A percentile compares a stretch with the other conserved stretches of the same genome.
Evolutionary conservation across 805 yeast species (phyloP).

Genomic region (Starmerella geochares): DNA sequence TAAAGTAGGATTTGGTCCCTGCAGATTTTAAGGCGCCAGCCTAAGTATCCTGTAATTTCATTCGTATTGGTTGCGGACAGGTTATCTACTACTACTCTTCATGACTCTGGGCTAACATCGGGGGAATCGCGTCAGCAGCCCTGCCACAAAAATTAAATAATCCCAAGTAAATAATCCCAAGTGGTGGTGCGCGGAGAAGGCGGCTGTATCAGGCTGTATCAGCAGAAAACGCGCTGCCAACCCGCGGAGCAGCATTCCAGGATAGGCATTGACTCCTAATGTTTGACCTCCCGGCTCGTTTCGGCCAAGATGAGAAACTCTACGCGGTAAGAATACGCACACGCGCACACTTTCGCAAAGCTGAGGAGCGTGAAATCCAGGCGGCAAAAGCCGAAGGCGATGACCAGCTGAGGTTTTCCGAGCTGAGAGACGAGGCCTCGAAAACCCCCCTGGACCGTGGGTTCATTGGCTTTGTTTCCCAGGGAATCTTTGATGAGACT

Average conservation of each 20-base stretch:
- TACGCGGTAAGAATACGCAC: neutral
- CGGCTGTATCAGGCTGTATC: too few species aligned
- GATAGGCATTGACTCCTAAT: neutral
- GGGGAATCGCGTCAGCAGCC: too few species aligned
- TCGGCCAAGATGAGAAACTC: neutral
- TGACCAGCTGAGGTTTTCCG: neutral
- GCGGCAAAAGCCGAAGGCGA: neutral
- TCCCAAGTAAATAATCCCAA: too few species aligned
- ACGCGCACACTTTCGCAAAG: constrained; percentile 1
- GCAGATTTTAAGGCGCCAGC: too few species aligned
- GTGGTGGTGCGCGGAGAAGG: too few species aligned
- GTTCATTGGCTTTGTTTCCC: constrained; percentile 17
- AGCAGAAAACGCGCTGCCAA: too few species aligned
- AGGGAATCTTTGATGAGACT: constrained; percentile 7
- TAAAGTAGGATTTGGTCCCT: too few species aligned
- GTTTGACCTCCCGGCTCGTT: constrained; percentile 3
- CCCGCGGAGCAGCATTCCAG: neutral
- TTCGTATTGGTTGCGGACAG: too few species aligned
- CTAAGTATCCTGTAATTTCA: too few species aligned
- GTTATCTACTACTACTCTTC: too few species aligned
- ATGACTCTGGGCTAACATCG: too few species aligned
- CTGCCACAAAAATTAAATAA: too few species aligned
- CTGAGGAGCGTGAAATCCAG: neutral
- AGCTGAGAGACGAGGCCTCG: neutral
- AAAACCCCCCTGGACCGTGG: neutral